Evolutionary conservation across 495 filamentous ascomycete species (phyloP), one percentile per base, ranked within the genome.

Genomic region (Podospora conica): DNA sequence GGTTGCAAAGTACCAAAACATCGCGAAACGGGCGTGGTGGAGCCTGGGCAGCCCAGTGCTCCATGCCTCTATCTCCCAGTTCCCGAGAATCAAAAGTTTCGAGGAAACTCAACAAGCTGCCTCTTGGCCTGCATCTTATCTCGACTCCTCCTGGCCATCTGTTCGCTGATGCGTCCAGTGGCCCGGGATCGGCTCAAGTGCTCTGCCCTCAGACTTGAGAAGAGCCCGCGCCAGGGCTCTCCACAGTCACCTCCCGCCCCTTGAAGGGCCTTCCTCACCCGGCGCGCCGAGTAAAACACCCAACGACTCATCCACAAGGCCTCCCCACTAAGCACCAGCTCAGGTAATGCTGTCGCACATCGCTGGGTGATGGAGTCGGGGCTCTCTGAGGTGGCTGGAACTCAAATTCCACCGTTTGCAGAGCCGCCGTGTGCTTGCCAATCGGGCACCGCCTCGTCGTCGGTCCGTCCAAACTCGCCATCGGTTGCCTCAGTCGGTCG

Each of bases 251-350:
- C 54, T 60, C 53, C 58, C 9, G 40, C 24, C 23, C 28, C 61
- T 56, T 23, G 40, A 63, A 55, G 40, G 40, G 40, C 60, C 28
- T 23, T 55, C 48, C 53, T 31, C 53, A 25, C 10, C 53, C 22
- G 55, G 21, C 9, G 40, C 22, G 33, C 31, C 23, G 64, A 59
- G 62, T 56, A 67, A 64, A 64, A 68, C 66, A 60, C 69, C 61
- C 65, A 69, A 69, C 53, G 65, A 68, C 63, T 61, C 53, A 67
- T 48, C 23, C 48, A 58, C 61, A 57, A 48, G 61, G 24, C 29
- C 48, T 62, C 40, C 9, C 65, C 62, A 58, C 65, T 61, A 55
- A 61, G 21, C 53, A 53, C 48, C 60, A 18, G 60, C 53, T 53
- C 66, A 40, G 31, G 31, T 24, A 28, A 69, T 56, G 28, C 53